These are phyloP conservation scores for Calonectria hongkongensis DNA, from an alignment of 2,329 filamentous ascomycete species.

Conservation along the genomic window DNA sequence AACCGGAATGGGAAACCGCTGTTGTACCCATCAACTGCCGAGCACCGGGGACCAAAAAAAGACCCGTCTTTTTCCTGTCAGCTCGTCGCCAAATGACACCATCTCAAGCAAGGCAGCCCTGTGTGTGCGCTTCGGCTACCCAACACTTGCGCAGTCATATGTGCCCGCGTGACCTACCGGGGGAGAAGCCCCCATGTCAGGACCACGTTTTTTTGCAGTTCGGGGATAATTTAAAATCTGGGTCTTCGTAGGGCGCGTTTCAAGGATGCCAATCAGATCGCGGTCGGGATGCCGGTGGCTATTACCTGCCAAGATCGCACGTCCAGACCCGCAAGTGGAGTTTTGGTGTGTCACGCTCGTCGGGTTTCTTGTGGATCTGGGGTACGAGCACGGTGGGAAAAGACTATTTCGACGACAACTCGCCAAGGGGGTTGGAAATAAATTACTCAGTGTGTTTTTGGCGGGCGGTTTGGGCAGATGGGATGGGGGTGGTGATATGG, in stretches of 20 bases:
- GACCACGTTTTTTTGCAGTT: slow-evolving; percentile 10
- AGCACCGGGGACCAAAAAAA: slow-evolving; percentile 21
- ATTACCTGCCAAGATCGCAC: neutral
- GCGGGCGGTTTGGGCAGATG: neutral
- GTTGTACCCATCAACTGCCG: slow-evolving; percentile 8
- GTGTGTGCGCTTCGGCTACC: neutral
- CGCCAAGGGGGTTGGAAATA: slow-evolving; percentile 18
- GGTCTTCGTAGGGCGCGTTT: slow-evolving; percentile 9
- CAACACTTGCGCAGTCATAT: neutral
- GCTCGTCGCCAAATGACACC: neutral
- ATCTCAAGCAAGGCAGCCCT: neutral
- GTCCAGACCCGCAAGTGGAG: slow-evolving; percentile 23
- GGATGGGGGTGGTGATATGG: neutral
- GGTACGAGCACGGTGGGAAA: slow-evolving; percentile 16
- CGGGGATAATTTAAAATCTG: neutral
- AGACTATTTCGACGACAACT: slow-evolving; percentile 24
- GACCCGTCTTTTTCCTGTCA: neutral
- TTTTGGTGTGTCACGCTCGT: slow-evolving; percentile 31
- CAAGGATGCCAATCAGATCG: slow-evolving; percentile 10
- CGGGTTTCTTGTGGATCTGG: slow-evolving; percentile 26
- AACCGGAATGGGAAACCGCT: neutral
- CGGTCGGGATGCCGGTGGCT: slow-evolving; percentile 6
- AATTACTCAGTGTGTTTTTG: slow-evolving; percentile 1
- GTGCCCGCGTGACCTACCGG: slow-evolving; percentile 6
- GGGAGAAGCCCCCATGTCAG: neutral